phyloP scores from a whole-genome alignment of 177 flowering plant genomes.

The Vitis hybrid region DNA sequence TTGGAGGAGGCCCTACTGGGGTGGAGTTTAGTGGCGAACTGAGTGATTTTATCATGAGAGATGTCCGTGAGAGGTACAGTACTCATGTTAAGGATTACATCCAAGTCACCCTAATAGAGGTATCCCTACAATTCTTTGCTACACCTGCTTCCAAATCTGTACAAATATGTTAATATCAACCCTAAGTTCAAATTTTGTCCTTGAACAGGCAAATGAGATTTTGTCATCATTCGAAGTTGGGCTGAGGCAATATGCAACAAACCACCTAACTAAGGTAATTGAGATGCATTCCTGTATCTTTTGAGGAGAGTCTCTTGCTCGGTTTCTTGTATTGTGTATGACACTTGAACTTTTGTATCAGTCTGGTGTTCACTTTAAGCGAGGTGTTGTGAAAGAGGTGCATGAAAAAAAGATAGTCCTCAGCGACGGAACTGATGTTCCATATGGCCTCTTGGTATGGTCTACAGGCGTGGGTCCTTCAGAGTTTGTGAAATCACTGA shows the following conservation, averaged over 20 bases:
- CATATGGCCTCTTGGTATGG: constrained; percentile 87
- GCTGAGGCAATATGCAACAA: constrained; percentile 69
- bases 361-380: constrained; percentile 69
- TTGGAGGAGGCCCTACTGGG: constrained; percentile 95
- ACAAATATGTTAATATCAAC: too few species aligned
- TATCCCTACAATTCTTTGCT: constrained; percentile 12
- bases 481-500: constrained; percentile 65
- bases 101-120: constrained; percentile 87
- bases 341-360: constrained; percentile 25
- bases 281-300: background rate
- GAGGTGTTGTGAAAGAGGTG: constrained; percentile 84
- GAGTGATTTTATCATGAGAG: constrained; percentile 84
- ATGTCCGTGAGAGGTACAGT: constrained; percentile 59
- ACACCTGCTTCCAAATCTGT: background rate
- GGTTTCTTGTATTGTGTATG: constrained; percentile 1
- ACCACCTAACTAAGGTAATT: constrained; percentile 74
- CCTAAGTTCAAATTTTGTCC: background rate
- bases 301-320: background rate
- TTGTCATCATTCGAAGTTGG: constrained; percentile 81
- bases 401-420: constrained; percentile 62
- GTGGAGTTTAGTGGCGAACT: constrained; percentile 92
- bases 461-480: constrained; percentile 94
- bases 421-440: constrained; percentile 80
- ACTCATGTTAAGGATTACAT: constrained; percentile 73
- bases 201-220: constrained; percentile 79